phyloP scores from a whole-genome alignment of 345 rosid species.

The Pelargonium nanum region DNA sequence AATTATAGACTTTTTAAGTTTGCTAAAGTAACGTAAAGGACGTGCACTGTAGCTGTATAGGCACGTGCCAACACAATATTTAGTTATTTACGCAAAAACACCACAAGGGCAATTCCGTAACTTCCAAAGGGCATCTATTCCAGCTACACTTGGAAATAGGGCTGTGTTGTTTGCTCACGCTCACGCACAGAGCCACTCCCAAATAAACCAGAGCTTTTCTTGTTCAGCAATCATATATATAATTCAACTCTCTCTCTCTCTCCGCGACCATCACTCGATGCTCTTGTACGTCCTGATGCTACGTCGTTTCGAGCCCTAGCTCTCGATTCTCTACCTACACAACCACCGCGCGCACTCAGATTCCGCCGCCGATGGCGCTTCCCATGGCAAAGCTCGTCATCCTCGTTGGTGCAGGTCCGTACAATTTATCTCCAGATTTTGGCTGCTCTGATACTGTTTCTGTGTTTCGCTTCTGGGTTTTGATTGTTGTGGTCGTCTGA shows the following conservation, averaged over 20 bases:
- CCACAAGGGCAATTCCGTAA: too few species aligned
- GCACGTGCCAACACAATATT: too few species aligned
- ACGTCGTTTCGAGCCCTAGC: background rate
- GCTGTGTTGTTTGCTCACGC: too few species aligned
- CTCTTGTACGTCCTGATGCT: background rate
- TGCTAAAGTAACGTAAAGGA: too few species aligned
- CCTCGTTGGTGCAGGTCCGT: slow-evolving; percentile 55
- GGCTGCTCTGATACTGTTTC: background rate
- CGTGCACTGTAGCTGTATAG: too few species aligned
- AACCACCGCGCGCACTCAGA: background rate
- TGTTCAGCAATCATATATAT: background rate
- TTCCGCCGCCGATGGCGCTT: slow-evolving; percentile 32
- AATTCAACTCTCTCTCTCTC: background rate
- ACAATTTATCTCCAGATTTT: background rate
- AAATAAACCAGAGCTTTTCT: background rate
- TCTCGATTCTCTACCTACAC: background rate
- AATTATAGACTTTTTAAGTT: too few species aligned
- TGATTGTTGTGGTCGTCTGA: background rate
- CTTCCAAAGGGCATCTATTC: too few species aligned
- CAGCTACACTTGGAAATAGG: too few species aligned
- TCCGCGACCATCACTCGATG: background rate
- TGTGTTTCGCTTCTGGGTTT: background rate
- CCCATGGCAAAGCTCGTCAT: slow-evolving; percentile 48
- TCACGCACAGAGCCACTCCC: background rate
- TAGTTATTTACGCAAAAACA: too few species aligned